Evolutionary conservation across 2,329 filamentous ascomycete genomes (phyloP), one percentile per base, ranked within the genome.

Genomic region (Botryotinia globosa): DNA sequence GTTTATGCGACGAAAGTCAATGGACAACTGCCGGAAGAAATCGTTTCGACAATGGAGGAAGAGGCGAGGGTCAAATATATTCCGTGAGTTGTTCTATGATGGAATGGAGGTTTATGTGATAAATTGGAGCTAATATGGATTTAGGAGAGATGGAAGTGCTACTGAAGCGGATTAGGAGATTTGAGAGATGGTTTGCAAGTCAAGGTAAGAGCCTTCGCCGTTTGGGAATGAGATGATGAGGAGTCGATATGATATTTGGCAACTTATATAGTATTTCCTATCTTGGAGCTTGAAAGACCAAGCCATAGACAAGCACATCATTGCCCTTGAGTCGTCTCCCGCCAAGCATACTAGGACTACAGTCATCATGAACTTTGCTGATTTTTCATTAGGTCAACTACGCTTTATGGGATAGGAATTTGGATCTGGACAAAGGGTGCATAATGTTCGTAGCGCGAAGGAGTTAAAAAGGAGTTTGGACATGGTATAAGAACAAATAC

Each of bases 181-280:
- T 72, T 34, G 44, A 32, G 58, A 42, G n/a, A 51, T 48, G 42
- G 51, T 29, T 22, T 48, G 34, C 58, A 54, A 67, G 42, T 34
- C 29, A 58, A 58, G 48, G 70, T 72, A 61, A 58, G 45, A 34
- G 39, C 20, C 42, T 39, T 56, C 6, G n/a, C 34, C 42, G 16
- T 34, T 48, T 67, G 51, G 51, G 25, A 32, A 20, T 39, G 37
- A 59, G 37, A 29, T n/a, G 32, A 32, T 59, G 44, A 69, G 66
- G 71, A 66, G 58, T 71, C 58, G 51, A 56, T 84, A 95, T 94
- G 94, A 98, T 98, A 95, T 88, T 92, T 90, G 92, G 89, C 90
- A 92, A 90, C 85, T 85, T 64, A 84, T 83, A 87, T 94, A 94
- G 94, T 98, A 98, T 98, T 98, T 98, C 96, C 96, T 98, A 98